These are phyloP conservation scores for Aegilops sharonensis DNA, from an alignment of 176 grass and related monocot species.

Conservation along the genomic window DNA sequence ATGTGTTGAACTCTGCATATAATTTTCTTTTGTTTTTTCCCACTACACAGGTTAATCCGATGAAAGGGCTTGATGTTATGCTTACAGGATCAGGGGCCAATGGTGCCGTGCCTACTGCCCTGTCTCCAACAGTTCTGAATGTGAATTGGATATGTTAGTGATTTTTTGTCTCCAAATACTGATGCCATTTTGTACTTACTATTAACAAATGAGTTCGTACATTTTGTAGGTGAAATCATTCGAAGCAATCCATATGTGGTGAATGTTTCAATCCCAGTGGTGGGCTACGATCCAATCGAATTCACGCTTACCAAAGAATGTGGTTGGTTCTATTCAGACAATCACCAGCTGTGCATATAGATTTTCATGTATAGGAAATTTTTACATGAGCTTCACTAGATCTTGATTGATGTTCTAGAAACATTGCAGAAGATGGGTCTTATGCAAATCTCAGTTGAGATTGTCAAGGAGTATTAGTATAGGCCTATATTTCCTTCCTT, in stretches of 20 bases:
- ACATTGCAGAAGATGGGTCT: background rate
- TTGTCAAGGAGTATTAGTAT: too few species aligned
- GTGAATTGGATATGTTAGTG: slow-evolving; percentile 86
- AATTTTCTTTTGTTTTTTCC: slow-evolving; percentile 11
- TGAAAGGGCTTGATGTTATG: slow-evolving; percentile 60
- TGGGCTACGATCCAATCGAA: slow-evolving; percentile 82
- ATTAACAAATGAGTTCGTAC: slow-evolving; percentile 7
- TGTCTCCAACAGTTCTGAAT: slow-evolving; percentile 81
- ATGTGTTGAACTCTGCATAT: background rate
- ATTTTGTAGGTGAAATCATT: slow-evolving; percentile 72
- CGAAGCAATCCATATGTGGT: slow-evolving; percentile 64
- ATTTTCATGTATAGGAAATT: background rate
- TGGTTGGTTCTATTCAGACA: slow-evolving; percentile 64
- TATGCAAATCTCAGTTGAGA: background rate
- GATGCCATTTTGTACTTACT: slow-evolving; percentile 17
- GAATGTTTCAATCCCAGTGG: slow-evolving; percentile 63
- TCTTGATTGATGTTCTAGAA: slow-evolving; percentile 6
- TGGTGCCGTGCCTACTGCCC: slow-evolving; percentile 61
- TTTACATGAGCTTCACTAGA: background rate
- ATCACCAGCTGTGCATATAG: background rate
- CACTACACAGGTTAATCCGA: slow-evolving; percentile 63
- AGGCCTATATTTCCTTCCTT: too few species aligned
- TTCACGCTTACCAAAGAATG: slow-evolving; percentile 83
- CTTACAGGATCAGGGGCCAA: slow-evolving; percentile 66
- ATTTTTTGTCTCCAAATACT: background rate